phyloP scores from a whole-genome alignment of 106 monocot genomes.

The Hemerocallis citrina region DNA sequence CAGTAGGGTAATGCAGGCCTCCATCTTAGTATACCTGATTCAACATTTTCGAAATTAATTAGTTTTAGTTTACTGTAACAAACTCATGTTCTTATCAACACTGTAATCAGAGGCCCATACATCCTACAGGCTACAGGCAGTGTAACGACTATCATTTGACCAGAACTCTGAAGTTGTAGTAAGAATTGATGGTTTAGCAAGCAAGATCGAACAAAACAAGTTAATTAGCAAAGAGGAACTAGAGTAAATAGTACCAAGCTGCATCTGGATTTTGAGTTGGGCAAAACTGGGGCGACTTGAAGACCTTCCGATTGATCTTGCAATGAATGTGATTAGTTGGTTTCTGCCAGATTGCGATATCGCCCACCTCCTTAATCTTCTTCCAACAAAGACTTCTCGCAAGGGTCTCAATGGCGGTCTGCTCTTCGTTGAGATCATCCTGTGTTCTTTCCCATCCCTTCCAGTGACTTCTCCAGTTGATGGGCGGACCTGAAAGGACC shows the following conservation, averaged over 20 bases:
- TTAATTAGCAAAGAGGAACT: neutral
- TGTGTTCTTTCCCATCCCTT: constrained; percentile 34
- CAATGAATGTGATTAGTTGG: constrained; percentile 35
- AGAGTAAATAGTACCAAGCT: constrained; percentile 24
- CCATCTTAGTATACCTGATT: constrained; percentile 33
- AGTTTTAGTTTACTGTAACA: too few species aligned
- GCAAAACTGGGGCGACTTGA: constrained; percentile 27
- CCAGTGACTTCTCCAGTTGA: constrained; percentile 36
- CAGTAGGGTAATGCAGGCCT: constrained; percentile 37
- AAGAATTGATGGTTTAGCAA: neutral
- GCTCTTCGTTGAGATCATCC: constrained; percentile 39
- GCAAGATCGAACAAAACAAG: too few species aligned
- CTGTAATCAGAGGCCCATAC: too few species aligned
- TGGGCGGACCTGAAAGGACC: constrained; percentile 51
- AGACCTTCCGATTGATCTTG: constrained; percentile 14
- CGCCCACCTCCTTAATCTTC: constrained; percentile 36
- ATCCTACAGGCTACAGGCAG: too few species aligned
- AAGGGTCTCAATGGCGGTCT: constrained; percentile 26
- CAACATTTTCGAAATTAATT: neutral
- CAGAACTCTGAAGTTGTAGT: too few species aligned
- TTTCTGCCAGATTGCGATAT: constrained; percentile 61
- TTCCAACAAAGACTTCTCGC: constrained; percentile 48
- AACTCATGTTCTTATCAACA: neutral
- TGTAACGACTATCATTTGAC: too few species aligned
- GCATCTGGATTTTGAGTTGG: constrained; percentile 23